Evolutionary conservation across 331 rosid species (phyloP), one percentile per base, ranked within the genome.

Genomic region (Arachis monticola): DNA sequence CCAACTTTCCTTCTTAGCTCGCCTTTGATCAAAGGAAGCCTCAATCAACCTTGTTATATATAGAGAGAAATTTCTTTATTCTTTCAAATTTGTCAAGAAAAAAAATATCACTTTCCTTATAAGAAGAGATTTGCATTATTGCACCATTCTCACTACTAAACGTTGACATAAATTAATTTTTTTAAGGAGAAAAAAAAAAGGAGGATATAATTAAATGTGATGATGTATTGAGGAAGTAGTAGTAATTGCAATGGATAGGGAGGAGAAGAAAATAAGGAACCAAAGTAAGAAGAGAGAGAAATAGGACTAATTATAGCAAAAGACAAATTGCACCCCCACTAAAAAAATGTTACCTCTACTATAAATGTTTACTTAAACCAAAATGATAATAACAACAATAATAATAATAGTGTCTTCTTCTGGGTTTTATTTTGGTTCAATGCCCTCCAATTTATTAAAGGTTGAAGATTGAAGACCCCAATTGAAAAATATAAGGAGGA

Each of bases 311-410:
- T 27, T 27, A 27, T 27, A 55, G 8, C 13, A 55, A 14, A 27
- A 31, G 74, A 74, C 78, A 78, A 68, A 69, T 10, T 60, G 12
- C 10, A 61, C 52, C 76, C 77, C 73, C 77, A 47, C 63, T 7
- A 0, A 38, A 14, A 0, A 38, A 14, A 45, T 55, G 12, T 68
- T 60, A 67, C n/a, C 10, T 7, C 55, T 8, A 59, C 11, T 8
- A 35, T 2, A 35, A 35, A 35, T 35, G 40, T 35, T 35, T 2
- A 35, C 40, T 35, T 35, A 35, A 35, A 35, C 5, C 3, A 35
- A 35, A 35, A 35, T 35, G 2, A 35, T 35, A 35, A 35, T 35
- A 35, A 35, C 5, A 35, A 35, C 40, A 35, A 27, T 1, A 27
- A 27, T 27, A 27, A 27, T 27, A 27, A 27, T 8, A 30, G 32